Evolutionary conservation across 1,284 basidiomycete genomes (phyloP), one percentile per base, ranked within the genome.

Genomic region (Cutaneotrichosporon cyanovorans): DNA sequence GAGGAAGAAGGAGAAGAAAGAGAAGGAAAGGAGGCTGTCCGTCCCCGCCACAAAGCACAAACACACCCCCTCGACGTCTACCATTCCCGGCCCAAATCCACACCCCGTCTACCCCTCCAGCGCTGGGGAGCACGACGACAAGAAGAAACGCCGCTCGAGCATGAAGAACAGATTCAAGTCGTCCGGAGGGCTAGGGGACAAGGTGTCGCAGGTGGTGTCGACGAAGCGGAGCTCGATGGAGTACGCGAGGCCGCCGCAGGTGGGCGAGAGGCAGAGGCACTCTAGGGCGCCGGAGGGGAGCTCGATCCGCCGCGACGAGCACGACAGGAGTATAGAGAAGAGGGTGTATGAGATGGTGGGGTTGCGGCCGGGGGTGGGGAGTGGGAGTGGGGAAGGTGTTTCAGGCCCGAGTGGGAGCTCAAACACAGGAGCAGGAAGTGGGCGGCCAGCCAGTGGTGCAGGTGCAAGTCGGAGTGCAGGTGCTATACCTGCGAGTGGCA

Each of bases 261-360:
- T 55, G 12, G 46, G 46, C 1, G n/a, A n/a, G n/a, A n/a, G n/a
- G n/a, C n/a, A n/a, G n/a, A n/a, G n/a, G n/a, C n/a, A n/a, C n/a
- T n/a, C n/a, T n/a, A n/a, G n/a, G n/a, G n/a, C n/a, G n/a, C n/a
- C n/a, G n/a, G n/a, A n/a, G n/a, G n/a, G n/a, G n/a, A n/a, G n/a
- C n/a, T n/a, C n/a, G n/a, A n/a, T n/a, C n/a, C n/a, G n/a, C n/a
- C n/a, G n/a, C n/a, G n/a, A n/a, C n/a, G 16, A 53, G 40, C 30
- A 18, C 12, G 61, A 65, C 42, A 53, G 50, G 1, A 63, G 65
- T 34, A 67, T 69, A 37, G 68, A 64, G 52, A 61, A 62, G 46
- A 40, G 60, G 8, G 68, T 69, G 3, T 39, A 62, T 22, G 65
- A 66, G 48, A 69, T 69, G 68, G 62, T 62, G 0, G 66, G 65